A percentile compares a stretch with the other conserved stretches of the same genome.
These are phyloP conservation scores for Tetradesmus lagerheimii DNA, from an alignment of 139 green algal species.

Conservation along the genomic window DNA sequence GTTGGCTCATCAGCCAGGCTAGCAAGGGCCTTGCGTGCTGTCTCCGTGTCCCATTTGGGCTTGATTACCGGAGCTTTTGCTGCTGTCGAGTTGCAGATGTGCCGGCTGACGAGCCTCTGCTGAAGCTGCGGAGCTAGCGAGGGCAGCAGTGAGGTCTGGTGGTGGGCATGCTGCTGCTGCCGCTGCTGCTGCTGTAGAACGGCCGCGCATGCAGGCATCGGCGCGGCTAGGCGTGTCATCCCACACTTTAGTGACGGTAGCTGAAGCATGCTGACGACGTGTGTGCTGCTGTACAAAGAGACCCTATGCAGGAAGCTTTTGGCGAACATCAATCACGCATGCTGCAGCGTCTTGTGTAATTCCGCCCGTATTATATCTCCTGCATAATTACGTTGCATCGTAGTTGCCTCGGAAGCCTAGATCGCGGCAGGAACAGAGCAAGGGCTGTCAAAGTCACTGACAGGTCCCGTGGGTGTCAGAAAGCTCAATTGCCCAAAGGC, in stretches of 20 bases:
- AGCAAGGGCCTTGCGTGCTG: constrained; percentile 24
- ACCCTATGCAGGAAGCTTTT: neutral
- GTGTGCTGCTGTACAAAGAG: neutral
- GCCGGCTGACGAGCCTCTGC: neutral
- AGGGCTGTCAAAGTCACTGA: neutral
- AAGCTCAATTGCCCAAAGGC: neutral
- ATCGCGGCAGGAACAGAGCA: neutral
- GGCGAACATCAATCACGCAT: constrained; percentile 5
- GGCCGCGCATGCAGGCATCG: neutral
- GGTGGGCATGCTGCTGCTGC: constrained; percentile 6
- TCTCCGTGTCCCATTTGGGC: constrained; percentile 41
- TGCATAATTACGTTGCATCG: neutral
- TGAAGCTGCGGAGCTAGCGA: neutral
- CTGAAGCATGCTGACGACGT: neutral
- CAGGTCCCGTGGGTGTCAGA: neutral
- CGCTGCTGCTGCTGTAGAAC: constrained; percentile 15
- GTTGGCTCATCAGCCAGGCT: constrained; percentile 17
- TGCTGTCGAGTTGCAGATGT: constrained; percentile 9
- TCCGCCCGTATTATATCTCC: too few species aligned
- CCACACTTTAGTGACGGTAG: neutral
- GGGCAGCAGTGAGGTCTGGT: neutral
- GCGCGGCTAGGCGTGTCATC: neutral
- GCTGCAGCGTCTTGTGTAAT: neutral
- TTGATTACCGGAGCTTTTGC: constrained; percentile 34
- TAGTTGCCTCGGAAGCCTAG: neutral